Evolutionary conservation across 768 basidiomycete genomes (phyloP).

Genomic region (Candolleomyces eurysporus): DNA sequence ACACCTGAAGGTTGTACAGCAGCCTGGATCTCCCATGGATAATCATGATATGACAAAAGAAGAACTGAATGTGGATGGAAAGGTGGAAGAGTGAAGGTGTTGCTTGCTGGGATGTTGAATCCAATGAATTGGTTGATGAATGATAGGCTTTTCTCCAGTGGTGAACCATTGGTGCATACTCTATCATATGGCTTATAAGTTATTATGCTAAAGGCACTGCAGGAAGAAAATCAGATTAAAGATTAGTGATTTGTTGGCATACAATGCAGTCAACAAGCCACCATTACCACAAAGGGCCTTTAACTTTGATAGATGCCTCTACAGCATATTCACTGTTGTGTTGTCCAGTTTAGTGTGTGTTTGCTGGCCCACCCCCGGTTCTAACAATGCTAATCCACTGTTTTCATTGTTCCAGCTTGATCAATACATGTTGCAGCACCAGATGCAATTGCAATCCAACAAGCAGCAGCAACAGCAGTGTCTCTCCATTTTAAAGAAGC

Average conservation of each 20-base stretch:
- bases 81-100: constrained; percentile 74
- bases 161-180: background rate
- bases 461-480: constrained; percentile 14
- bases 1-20: too few relatives aligned
- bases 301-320: too few relatives aligned
- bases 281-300: too few relatives aligned
- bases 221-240: background rate
- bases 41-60: too few relatives aligned
- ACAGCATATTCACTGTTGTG: too few relatives aligned
- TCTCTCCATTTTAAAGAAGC: constrained; percentile 11
- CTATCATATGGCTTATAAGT: background rate
- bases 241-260: too few relatives aligned
- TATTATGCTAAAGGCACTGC: too few relatives aligned
- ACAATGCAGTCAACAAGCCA: too few relatives aligned
- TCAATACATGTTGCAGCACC: too few relatives aligned
- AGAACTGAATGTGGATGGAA: too few relatives aligned
- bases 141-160: constrained; percentile 31
- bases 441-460: constrained; percentile 13
- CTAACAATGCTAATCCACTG: background rate
- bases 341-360: background rate
- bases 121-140: constrained; percentile 51
- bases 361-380: constrained; percentile 9
- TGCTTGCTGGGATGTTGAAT: constrained; percentile 46
- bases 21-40: too few relatives aligned
- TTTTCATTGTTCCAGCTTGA: too few relatives aligned